Evolutionary conservation across 148 eudicot species (phyloP), one percentile per base, ranked within the genome.

Genomic region (Fagopyrum homotropicum): DNA sequence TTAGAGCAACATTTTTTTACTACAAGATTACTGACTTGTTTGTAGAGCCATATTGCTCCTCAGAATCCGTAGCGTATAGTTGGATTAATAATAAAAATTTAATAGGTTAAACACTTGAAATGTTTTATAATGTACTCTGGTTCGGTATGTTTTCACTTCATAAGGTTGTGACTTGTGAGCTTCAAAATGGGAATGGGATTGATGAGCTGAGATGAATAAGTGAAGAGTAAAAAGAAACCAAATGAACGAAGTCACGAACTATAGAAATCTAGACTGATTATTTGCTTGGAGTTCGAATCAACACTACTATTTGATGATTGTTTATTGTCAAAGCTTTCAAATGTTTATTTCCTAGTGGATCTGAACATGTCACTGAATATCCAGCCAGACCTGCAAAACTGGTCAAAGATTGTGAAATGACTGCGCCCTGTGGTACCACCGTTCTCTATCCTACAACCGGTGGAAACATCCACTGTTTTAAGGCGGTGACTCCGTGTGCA

Each of bases 391-490:
- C 98, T 74, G 92, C 92, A 40, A 95, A 84, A 75, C 76, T 92
- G 80, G 92, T 86, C 19, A 90, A 75, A 78, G 90, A 95, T 70
- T 73, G 88, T 75, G 97, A 92, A 76, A 90, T 95, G 97, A 83
- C 80, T 9, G 97, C 92, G 47, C 98, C 98, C 19, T 91, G 88
- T 79, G 89, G 82, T 66, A 81, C 98, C 7, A 95, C 98, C 0
- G 79, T 88, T 63, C 85, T 95, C 30, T 92, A 95, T 77, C 98
- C 98, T 48, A 77, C 89, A 7, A 82, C 77, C 63, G 99, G 98
- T 22, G 98, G 99, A 77, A 95, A 95, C 87, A 88, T 95, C 73
- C 99, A 95, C 82, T 85, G 86, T 81, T 95, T 95, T 85, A 89
- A 81, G 80, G 99, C 99, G 12, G 73, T 92, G 44, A 89, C 97